phyloP scores from a whole-genome alignment of 2,329 filamentous ascomycete species.

The Alternaria hordeiaustralica region DNA sequence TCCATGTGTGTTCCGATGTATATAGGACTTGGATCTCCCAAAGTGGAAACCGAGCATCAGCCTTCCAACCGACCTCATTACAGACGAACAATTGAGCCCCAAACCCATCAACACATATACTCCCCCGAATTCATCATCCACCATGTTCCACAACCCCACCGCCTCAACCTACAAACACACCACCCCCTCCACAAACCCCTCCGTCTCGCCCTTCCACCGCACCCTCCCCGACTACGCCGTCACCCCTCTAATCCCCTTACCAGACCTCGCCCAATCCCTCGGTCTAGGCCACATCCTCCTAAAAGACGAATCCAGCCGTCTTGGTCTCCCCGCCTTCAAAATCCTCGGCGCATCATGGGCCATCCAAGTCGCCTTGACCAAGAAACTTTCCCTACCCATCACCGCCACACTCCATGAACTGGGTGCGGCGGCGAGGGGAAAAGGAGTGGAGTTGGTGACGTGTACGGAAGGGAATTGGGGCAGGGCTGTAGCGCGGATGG shows the following conservation, averaged over 20 bases:
- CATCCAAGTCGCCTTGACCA: constrained; percentile 63
- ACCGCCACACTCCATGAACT: constrained; percentile 56
- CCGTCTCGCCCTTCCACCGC: constrained; percentile 59
- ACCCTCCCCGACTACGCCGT: constrained; percentile 62
- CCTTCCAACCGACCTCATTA: background rate
- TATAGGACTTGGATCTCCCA: background rate
- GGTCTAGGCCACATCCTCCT: constrained; percentile 62
- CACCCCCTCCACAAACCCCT: constrained; percentile 17
- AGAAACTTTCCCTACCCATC: constrained; percentile 53
- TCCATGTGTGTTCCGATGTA: background rate
- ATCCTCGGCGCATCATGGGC: constrained; percentile 82
- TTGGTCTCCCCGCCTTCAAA: constrained; percentile 78
- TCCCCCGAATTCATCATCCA: background rate
- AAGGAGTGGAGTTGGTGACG: constrained; percentile 60
- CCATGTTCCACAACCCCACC: constrained; percentile 38
- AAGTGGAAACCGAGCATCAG: background rate
- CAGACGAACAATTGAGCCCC: background rate
- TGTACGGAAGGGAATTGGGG: constrained; percentile 82
- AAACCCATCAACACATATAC: background rate
- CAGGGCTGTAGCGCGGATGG: constrained; percentile 74
- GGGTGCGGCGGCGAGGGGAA: constrained; percentile 29
- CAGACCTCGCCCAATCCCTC: constrained; percentile 63
- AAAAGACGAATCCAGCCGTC: constrained; percentile 74
- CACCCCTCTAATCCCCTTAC: constrained; percentile 63
- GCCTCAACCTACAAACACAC: constrained; percentile 31